Conservation (phyloP, 2,329 filamentous ascomycete species). For the Mycosphaerella sp. region DNA sequence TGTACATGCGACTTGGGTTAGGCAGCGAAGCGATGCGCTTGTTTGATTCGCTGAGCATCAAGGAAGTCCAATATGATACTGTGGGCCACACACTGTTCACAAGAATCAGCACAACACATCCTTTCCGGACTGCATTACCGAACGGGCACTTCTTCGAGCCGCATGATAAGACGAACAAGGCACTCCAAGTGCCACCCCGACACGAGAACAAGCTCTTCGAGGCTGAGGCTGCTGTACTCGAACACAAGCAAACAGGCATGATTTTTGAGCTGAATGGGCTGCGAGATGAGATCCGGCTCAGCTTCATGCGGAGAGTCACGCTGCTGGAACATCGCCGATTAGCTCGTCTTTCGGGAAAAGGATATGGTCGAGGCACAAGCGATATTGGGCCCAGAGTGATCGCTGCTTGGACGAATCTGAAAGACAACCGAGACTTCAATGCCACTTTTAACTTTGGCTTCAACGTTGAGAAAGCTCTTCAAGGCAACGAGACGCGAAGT, state of each 20-base stretch:
- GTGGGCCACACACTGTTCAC: slow-evolving; percentile 33
- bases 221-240: slow-evolving; percentile 28
- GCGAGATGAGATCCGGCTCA: slow-evolving; percentile 26
- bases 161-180: slow-evolving; percentile 24
- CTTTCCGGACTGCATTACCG: slow-evolving; percentile 21
- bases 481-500: slow-evolving; percentile 9
- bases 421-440: slow-evolving; percentile 33
- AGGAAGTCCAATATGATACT: slow-evolving; percentile 35
- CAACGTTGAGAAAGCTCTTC: slow-evolving; percentile 27
- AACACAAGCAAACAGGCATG: slow-evolving; percentile 32
- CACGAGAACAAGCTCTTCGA: slow-evolving; percentile 32
- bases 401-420: slow-evolving; percentile 27
- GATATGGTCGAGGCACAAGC: slow-evolving; percentile 14
- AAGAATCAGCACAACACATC: slow-evolving; percentile 29
- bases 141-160: slow-evolving; percentile 25
- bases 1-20: slow-evolving; percentile 32
- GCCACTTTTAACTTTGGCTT: slow-evolving; percentile 32
- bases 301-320: slow-evolving; percentile 29
- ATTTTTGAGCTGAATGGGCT: slow-evolving; percentile 34
- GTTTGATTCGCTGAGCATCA: slow-evolving; percentile 32
- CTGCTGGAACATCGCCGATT: slow-evolving; percentile 32
- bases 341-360: slow-evolving; percentile 27
- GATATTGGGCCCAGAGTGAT: slow-evolving; percentile 24
- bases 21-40: slow-evolving; percentile 28
- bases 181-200: slow-evolving; percentile 28